Evolutionary conservation across 1,284 basidiomycete species (phyloP), one percentile per base, ranked within the genome.

Genomic region (Trichosporon sp.): DNA sequence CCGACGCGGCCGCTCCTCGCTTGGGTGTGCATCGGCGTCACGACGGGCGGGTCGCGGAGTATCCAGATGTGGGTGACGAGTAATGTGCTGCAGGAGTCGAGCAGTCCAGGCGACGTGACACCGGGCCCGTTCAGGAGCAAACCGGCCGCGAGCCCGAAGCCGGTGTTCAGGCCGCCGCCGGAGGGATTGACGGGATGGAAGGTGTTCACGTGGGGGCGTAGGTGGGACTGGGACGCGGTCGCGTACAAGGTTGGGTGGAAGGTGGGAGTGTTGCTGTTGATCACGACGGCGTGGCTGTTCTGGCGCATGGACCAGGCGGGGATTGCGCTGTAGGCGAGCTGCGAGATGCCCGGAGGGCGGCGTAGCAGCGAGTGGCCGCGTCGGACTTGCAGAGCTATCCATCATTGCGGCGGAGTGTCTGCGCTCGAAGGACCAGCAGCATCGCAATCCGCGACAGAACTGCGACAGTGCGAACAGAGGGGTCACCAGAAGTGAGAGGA

Each of bases 11-110:
- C 78, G 0, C 70, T 81, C 4, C 70, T 81, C 36, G 77, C 76
- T 2, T 82, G 81, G 81, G 74, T 80, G n/a, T 77, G 80, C 10
- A 81, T 82, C 29, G 80, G 79, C 23, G 78, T 78, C 2, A 79
- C 79, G 34, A 82, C 80, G 0, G 78, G 76, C 44, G 73, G 76
- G 59, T 74, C 72, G 11, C 72, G 80, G 23, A 73, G 74, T 3
- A 71, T 82, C 2, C 76, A 81, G 64, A 80, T 81, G 72, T 82
- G 79, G 78, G 79, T 82, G n/a, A 81, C 81, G 32, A 74, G 71
- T 21, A 82, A 82, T 58, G 79, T 82, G 33, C 59, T 54, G 13
- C 32, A 52, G 13, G 60, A 56, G 29, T 29, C 46, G 8, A 40
- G 46, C 58, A 33, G 37, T 19, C 56, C 56, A n/a, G 62, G 54